These are phyloP conservation scores for Xerocomellus chrysenteron DNA, from an alignment of 768 basidiomycete genomes.

Conservation along the genomic window DNA sequence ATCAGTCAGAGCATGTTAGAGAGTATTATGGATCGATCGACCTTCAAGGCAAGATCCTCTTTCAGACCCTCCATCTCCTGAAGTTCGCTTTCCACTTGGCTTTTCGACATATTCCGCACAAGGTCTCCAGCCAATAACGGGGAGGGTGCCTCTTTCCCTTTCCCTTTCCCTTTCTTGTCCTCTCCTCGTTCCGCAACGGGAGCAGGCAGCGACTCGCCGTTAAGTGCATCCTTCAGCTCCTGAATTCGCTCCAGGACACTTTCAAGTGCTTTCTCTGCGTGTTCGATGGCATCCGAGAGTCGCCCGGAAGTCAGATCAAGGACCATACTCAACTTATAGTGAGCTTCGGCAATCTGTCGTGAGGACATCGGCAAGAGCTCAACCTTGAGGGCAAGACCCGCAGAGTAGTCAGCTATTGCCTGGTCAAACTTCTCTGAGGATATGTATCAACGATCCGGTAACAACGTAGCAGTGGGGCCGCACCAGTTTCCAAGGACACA, in stretches of 20 bases:
- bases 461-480: conserved; percentile 21
- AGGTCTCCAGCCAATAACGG: conserved; percentile 42
- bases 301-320: conserved; percentile 87
- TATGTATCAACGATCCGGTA: neutral
- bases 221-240: conserved; percentile 51
- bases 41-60: conserved; percentile 86
- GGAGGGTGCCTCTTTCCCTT: conserved; percentile 65
- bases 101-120: conserved; percentile 63
- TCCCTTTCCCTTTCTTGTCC: conserved; percentile 70
- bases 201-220: conserved; percentile 34
- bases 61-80: conserved; percentile 75
- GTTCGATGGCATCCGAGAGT: conserved; percentile 75
- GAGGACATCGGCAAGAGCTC: conserved; percentile 81
- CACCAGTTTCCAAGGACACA: conserved; percentile 95
- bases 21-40: conserved; percentile 21
- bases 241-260: conserved; percentile 72
- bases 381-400: conserved; percentile 70
- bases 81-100: conserved; percentile 75
- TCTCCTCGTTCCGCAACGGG: conserved; percentile 33
- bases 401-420: conserved; percentile 84
- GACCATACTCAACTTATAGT: conserved; percentile 92
- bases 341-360: conserved; percentile 89
- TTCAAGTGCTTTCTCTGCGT: conserved; percentile 76
- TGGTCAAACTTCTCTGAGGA: conserved; percentile 90
- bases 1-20: neutral